Base-by-base conservation (phyloP, 2,329 filamentous ascomycete species). In the Phyllosticta ampelicida region DNA sequence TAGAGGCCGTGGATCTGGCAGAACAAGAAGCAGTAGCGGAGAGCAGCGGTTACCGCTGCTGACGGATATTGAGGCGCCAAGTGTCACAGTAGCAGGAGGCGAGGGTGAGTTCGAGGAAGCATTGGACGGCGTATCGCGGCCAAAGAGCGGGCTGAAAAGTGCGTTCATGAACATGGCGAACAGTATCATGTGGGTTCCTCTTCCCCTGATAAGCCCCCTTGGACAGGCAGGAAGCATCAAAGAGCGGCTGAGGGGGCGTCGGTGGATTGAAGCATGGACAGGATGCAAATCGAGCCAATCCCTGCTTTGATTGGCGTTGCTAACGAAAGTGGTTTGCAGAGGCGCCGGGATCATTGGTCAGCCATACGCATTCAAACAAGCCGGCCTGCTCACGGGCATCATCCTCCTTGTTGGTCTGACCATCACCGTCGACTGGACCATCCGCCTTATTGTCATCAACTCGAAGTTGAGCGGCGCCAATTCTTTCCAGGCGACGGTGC, bases 101-200 rank as follows among this genome's bases (percentile, higher is more conserved):
- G 2, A 74, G 80, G 60, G 78, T 82, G 64, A 75, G 78, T 58
- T 77, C 80, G 80, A 83, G 64, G 80, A 85, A 55, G 73, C 82
- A 60, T 69, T 85, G 59, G 81, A 84, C 64, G 78, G 72, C 62
- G 79, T 81, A 19, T 80, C 36, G 6, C 21, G 91, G 59, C 90
- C 92, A 52, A 92, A 92, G 74, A 95, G 89, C 60, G 87, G 87
- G 5, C 80, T 97, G 74, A 80, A 82, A 62, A 89, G 87, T 70
- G 92, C 94, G 2, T 97, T 99, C 65, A 96, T 97, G 90, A 99
- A 99, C 75, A 99, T 99, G 94, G 92, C 94, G 62, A 99, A 99
- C 76, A 95, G 89, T 66, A 99, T 99, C 71, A 96, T 99, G 74
- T 76, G 63, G 64, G 74, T 63, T 5, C 9, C 28, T 9, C 16